Evolutionary conservation across 805 yeast species (phyloP).

Genomic region (Yamadazyma phyllophila): DNA sequence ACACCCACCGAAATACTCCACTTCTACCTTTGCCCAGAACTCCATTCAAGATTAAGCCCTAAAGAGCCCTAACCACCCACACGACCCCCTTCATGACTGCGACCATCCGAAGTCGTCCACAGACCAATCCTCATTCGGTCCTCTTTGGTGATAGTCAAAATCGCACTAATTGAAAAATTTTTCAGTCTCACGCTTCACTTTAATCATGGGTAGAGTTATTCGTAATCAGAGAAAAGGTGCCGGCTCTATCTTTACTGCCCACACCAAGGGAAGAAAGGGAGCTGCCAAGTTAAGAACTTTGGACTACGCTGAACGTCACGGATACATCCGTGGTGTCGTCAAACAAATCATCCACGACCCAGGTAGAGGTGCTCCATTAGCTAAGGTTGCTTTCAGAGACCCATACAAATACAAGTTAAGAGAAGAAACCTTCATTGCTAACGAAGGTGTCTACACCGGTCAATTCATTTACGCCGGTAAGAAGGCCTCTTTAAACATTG

Average conservation of each 20-base stretch:
- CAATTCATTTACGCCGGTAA: slow-evolving; percentile 99
- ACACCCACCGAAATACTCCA: no score
- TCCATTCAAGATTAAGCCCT: slow-evolving; percentile 1
- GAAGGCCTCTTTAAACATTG: slow-evolving; percentile 94
- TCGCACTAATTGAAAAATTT: slow-evolving; percentile 5
- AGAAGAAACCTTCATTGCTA: slow-evolving; percentile 98
- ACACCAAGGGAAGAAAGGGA: slow-evolving; percentile 99
- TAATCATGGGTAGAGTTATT: slow-evolving; percentile 88
- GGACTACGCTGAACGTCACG: slow-evolving; percentile 99
- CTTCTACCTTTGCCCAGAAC: background rate
- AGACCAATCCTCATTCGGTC: background rate
- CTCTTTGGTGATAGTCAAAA: background rate
- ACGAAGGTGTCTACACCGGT: slow-evolving; percentile 99
- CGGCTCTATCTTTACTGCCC: slow-evolving; percentile 99
- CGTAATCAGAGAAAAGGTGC: slow-evolving; percentile 99
- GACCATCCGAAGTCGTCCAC: background rate
- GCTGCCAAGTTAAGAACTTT: slow-evolving; percentile 99
- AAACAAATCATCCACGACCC: slow-evolving; percentile 99
- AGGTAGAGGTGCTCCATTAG: slow-evolving; percentile 99
- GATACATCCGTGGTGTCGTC: slow-evolving; percentile 99
- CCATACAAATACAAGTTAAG: slow-evolving; percentile 98
- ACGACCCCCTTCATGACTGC: background rate
- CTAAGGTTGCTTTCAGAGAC: slow-evolving; percentile 98
- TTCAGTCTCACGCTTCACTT: slow-evolving; percentile 2
- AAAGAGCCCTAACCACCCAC: background rate